These are phyloP conservation scores for Agroathelia rolfsii DNA, from an alignment of 1,284 basidiomycete genomes.

Conservation along the genomic window DNA sequence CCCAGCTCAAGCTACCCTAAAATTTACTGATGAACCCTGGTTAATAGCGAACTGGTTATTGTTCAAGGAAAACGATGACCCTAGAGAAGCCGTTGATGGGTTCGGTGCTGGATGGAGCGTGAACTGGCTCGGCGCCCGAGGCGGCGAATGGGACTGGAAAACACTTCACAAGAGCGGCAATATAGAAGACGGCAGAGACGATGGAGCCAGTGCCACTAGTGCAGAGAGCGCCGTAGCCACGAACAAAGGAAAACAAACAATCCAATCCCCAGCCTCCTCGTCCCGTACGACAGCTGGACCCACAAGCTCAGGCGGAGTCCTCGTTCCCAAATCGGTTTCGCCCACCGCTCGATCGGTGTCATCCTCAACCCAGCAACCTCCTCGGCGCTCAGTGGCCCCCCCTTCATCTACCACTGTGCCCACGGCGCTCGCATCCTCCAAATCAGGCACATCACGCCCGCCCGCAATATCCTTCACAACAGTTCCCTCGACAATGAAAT, in stretches of 20 bases:
- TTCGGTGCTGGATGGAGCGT: slow-evolving; percentile 55
- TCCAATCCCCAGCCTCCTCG: slow-evolving; percentile 8
- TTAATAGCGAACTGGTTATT: slow-evolving; percentile 66
- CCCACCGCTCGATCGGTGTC: slow-evolving; percentile 14
- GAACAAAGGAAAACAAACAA: slow-evolving; percentile 12
- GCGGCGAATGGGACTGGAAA: slow-evolving; percentile 67
- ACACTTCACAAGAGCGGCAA: slow-evolving; percentile 35
- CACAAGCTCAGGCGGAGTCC: slow-evolving; percentile 7
- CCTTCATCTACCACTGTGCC: slow-evolving; percentile 26
- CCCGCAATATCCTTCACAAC: slow-evolving; percentile 18
- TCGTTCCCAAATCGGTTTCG: too few relatives aligned
- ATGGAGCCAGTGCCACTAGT: slow-evolving; percentile 40
- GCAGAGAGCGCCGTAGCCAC: slow-evolving; percentile 32
- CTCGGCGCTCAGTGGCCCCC: slow-evolving; percentile 19
- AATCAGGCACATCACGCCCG: not conserved
- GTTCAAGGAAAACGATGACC: slow-evolving; percentile 57
- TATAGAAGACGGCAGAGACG: slow-evolving; percentile 28
- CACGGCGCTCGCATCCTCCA: not conserved
- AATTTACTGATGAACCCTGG: too few relatives aligned
- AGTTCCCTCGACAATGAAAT: slow-evolving; percentile 28
- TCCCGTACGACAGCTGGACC: slow-evolving; percentile 3
- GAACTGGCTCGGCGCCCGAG: slow-evolving; percentile 39
- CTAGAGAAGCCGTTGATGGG: slow-evolving; percentile 50
- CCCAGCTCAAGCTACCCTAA: too few relatives aligned
- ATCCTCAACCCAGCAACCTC: slow-evolving; percentile 12